These are phyloP conservation scores for Cercospora nicotianae DNA, from an alignment of 2,329 filamentous ascomycete genomes.

Conservation along the genomic window DNA sequence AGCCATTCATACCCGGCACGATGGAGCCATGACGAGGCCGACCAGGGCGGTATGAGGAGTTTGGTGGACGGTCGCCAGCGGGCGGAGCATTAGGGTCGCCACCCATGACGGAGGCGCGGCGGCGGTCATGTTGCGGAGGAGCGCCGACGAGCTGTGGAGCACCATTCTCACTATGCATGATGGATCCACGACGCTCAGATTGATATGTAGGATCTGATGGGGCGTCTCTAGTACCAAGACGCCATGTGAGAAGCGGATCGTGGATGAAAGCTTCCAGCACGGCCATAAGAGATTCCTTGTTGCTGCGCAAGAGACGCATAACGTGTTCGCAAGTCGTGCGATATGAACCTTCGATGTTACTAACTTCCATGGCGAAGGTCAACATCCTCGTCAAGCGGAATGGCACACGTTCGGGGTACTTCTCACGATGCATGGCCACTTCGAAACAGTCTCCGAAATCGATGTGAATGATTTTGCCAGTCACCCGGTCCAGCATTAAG, in stretches of 20 bases:
- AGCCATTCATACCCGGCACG: slow-evolving; percentile 37
- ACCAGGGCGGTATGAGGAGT: slow-evolving; percentile 20
- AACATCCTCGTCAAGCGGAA: slow-evolving; percentile 98
- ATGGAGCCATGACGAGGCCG: slow-evolving; percentile 22
- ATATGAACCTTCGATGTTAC: slow-evolving; percentile 98
- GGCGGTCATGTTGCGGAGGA: slow-evolving; percentile 24
- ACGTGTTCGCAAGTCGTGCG: slow-evolving; percentile 97
- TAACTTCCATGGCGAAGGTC: slow-evolving; percentile 99
- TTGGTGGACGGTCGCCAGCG: slow-evolving; percentile 36
- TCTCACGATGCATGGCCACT: slow-evolving; percentile 98
- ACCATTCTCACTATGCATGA: slow-evolving; percentile 51
- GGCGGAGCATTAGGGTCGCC: slow-evolving; percentile 34
- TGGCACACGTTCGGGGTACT: slow-evolving; percentile 94
- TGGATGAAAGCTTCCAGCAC: slow-evolving; percentile 99
- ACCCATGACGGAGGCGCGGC: slow-evolving; percentile 37
- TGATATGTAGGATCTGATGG: slow-evolving; percentile 61
- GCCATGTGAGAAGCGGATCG: slow-evolving; percentile 97
- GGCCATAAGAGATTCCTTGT: slow-evolving; percentile 98
- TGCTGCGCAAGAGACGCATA: slow-evolving; percentile 93
- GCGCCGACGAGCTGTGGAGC: slow-evolving; percentile 10
- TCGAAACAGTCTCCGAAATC: slow-evolving; percentile 99
- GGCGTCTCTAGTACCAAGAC: slow-evolving; percentile 66
- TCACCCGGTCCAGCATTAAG: slow-evolving; percentile 92
- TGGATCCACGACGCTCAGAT: slow-evolving; percentile 60
- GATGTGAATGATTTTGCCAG: slow-evolving; percentile 96